Evolutionary conservation across 148 eudicot genomes (phyloP), one percentile per base, ranked within the genome.

Genomic region (Amaranthus palmeri): DNA sequence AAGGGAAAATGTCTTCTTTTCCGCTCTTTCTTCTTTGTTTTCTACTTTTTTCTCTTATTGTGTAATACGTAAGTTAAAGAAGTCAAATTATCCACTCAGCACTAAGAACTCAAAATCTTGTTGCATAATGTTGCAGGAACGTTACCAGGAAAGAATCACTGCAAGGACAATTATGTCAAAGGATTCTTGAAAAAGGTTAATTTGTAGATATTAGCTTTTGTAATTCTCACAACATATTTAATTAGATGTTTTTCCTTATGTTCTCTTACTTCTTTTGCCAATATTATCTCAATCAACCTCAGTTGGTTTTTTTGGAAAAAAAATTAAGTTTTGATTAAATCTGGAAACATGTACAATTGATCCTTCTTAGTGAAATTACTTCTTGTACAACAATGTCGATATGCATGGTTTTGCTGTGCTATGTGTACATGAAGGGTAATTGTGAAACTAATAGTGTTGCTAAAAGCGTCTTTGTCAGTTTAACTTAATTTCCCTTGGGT

Each of bases 101-200:
- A 45, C 54, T 18, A 56, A 13, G 46, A 48, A 15, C 63, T 48
- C 10, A 55, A 25, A 15, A 61, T 17, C 11, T 57, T 66, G 45
- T 52, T 8, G n/a, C 7, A 17, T 79, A 47, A 60, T 61, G 11
- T 36, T 77, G 70, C 78, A 83, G 85, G 85, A 76, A 79, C 51
- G 59, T 83, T 45, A 41, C 67, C 25, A 70, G 58, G 49, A 43
- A 68, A 73, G 81, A 79, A 54, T 67, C 82, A 70, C 47, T 18
- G 40, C 61, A 54, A 76, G 78, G 80, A 47, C 74, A 70, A 61
- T 77, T 83, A 67, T 78, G 73, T 46, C 80, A 79, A 74, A 79
- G 80, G 52, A 10, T 67, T 36, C 70, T 68, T 4, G 80, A 47
- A 36, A 57, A 76, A 83, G 85, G 85, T 82, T 12, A 65, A 40